Evolutionary conservation across 2,329 filamentous ascomycete species (phyloP).

Genomic region (Alternaria incomplexa): DNA sequence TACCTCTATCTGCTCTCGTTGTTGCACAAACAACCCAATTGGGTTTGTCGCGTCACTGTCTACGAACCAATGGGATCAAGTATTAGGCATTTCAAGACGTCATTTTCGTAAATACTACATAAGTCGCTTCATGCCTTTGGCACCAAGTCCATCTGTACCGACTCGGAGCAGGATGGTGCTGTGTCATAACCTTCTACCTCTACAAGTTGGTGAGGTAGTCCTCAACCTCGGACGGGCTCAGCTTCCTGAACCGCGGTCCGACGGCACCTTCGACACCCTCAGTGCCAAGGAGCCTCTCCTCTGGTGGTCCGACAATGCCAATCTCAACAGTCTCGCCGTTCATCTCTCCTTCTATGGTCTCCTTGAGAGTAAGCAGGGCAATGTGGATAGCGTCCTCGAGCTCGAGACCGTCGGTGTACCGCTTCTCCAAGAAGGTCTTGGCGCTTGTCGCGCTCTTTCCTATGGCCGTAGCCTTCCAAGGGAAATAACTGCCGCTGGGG

Average conservation of each 20-base stretch:
- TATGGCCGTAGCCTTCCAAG: constrained; percentile 99
- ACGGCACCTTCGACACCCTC: constrained; percentile 86
- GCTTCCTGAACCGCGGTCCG: constrained; percentile 88
- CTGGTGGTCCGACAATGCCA: constrained; percentile 93
- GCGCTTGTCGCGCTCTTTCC: constrained; percentile 98
- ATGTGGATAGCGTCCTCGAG: constrained; percentile 98
- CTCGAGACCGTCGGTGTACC: constrained; percentile 96
- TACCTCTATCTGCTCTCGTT: not conserved
- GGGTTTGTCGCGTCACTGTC: not conserved
- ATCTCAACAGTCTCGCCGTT: constrained; percentile 98
- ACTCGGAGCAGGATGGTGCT: not conserved
- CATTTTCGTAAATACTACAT: constrained; percentile 36
- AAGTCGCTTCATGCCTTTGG: constrained; percentile 22
- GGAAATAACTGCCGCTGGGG: constrained; percentile 98
- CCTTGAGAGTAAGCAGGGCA: constrained; percentile 94
- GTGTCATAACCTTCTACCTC: constrained; percentile 59
- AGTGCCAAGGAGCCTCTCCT: constrained; percentile 88
- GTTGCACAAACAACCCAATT: not conserved
- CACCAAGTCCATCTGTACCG: not conserved
- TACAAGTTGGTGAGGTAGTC: constrained; percentile 99
- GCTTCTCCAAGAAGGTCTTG: constrained; percentile 99
- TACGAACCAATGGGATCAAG: not conserved
- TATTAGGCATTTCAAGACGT: constrained; percentile 11
- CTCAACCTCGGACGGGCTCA: constrained; percentile 97
- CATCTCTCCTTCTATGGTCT: constrained; percentile 99